Percentiles rank a stretch among this genome's conserved stretches.
These are phyloP conservation scores for Aspergillus arachidicola DNA, from an alignment of 2,329 filamentous ascomycete genomes.

Conservation along the genomic window DNA sequence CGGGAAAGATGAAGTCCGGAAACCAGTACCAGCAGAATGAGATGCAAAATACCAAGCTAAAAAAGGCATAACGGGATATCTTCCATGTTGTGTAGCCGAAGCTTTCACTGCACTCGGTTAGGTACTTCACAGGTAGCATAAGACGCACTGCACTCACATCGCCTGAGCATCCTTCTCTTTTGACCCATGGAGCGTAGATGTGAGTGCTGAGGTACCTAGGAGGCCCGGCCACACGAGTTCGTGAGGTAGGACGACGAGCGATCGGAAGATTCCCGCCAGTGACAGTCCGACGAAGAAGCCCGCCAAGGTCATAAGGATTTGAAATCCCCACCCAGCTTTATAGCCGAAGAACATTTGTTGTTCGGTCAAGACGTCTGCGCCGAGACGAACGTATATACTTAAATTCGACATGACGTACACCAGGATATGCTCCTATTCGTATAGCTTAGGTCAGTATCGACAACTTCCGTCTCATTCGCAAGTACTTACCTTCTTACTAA, in stretches of 20 bases:
- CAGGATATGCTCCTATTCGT: slow-evolving; percentile 25
- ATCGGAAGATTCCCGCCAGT: slow-evolving; percentile 62
- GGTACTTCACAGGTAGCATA: not conserved
- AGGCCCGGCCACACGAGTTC: slow-evolving; percentile 64
- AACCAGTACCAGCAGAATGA: slow-evolving; percentile 34
- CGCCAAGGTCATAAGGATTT: slow-evolving; percentile 59
- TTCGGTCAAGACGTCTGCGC: slow-evolving; percentile 30
- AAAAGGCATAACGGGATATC: slow-evolving; percentile 36
- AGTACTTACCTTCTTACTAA: slow-evolving; percentile 30
- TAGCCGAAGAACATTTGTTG: slow-evolving; percentile 33
- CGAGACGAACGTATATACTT: slow-evolving; percentile 30
- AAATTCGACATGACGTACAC: slow-evolving; percentile 35
- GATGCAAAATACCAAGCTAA: slow-evolving; percentile 19
- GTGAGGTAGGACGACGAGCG: slow-evolving; percentile 55
- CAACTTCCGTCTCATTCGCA: not conserved
- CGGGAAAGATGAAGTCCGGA: slow-evolving; percentile 33
- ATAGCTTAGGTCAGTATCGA: not conserved
- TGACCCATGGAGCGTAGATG: slow-evolving; percentile 68
- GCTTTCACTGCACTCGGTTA: not conserved
- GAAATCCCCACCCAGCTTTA: slow-evolving; percentile 29
- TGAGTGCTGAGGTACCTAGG: slow-evolving; percentile 61
- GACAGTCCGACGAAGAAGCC: slow-evolving; percentile 66
- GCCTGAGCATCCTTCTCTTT: slow-evolving; percentile 50
- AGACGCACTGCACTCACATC: slow-evolving; percentile 33
- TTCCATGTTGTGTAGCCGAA: slow-evolving; percentile 42